Conservation (phyloP, 2,329 filamentous ascomycete species). For the Talaromyces albobiverticillius region DNA sequence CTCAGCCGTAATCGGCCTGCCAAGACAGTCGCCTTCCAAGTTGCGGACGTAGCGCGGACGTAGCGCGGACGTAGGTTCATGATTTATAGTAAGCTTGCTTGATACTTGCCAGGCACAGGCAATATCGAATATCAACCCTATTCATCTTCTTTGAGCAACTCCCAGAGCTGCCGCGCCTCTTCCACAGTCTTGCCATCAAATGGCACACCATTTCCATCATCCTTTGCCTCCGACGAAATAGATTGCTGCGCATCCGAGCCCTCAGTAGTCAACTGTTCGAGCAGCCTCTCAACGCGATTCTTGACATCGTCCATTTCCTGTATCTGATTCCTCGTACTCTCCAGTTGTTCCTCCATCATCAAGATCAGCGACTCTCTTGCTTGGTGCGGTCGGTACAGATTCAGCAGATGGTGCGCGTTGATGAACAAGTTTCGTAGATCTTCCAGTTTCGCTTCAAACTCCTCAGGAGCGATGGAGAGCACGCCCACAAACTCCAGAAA, state of each 20-base stretch:
- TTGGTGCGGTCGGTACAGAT: slow-evolving; percentile 92
- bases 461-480: slow-evolving; percentile 63
- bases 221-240: slow-evolving; percentile 2
- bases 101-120: too few species aligned
- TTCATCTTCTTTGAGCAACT: slow-evolving; percentile 38
- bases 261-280: slow-evolving; percentile 34
- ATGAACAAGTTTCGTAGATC: slow-evolving; percentile 80
- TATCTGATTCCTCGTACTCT: slow-evolving; percentile 70
- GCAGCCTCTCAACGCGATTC: slow-evolving; percentile 56
- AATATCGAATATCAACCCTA: too few species aligned
- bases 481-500: slow-evolving; percentile 81
- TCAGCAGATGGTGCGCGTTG: slow-evolving; percentile 90
- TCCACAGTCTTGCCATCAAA: slow-evolving; percentile 23
- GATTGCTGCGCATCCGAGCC: slow-evolving; percentile 22
- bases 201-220: slow-evolving; percentile 10
- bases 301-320: slow-evolving; percentile 73
- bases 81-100: too few species aligned
- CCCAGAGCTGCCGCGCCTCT: slow-evolving; percentile 37
- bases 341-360: slow-evolving; percentile 82
- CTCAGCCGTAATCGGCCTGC: too few species aligned
- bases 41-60: too few species aligned
- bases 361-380: slow-evolving; percentile 81
- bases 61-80: too few species aligned
- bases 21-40: too few species aligned
- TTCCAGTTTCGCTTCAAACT: slow-evolving; percentile 68